These are phyloP conservation scores for Dothistroma septosporum DNA, from an alignment of 2,329 filamentous ascomycete genomes.

Conservation along the genomic window DNA sequence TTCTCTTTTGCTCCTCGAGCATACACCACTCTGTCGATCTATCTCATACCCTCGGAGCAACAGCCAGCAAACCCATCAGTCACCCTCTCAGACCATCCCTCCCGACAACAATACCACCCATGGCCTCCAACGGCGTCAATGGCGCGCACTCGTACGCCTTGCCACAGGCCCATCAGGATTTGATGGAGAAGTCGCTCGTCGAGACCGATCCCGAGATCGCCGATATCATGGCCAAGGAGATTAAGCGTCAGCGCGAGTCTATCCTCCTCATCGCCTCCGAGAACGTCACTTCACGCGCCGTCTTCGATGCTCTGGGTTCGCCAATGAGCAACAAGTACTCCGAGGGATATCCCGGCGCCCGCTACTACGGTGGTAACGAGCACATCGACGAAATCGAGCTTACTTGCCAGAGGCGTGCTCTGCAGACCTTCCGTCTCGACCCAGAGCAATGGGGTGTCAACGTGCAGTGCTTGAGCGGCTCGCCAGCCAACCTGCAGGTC, in stretches of 20 bases:
- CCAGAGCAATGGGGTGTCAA: conserved; percentile 95
- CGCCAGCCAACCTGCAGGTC: conserved; percentile 71
- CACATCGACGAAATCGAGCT: conserved; percentile 96
- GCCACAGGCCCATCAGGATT: conserved; percentile 62
- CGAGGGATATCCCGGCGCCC: conserved; percentile 93
- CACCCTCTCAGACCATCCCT: not conserved
- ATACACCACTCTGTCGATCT: not conserved
- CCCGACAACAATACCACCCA: conserved; percentile 6
- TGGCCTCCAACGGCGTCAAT: conserved; percentile 28
- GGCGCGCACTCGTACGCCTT: conserved; percentile 55
- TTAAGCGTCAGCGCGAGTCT: conserved; percentile 95
- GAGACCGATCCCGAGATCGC: conserved; percentile 92
- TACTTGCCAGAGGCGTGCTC: conserved; percentile 89
- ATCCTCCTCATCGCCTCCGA: conserved; percentile 98
- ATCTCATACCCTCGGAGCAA: not conserved
- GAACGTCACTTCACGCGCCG: conserved; percentile 97
- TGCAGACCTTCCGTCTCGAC: conserved; percentile 85
- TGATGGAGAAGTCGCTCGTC: conserved; percentile 92
- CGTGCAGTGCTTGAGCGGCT: conserved; percentile 85
- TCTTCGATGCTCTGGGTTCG: conserved; percentile 93
- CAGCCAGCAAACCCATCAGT: not conserved
- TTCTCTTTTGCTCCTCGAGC: not conserved
- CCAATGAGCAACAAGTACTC: conserved; percentile 98
- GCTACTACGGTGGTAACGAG: conserved; percentile 99
- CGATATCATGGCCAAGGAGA: conserved; percentile 93